Percentiles rank a stretch among this genome's conserved stretches.
phyloP scores from a whole-genome alignment of 2,329 filamentous ascomycete genomes.

The Beauveria caledonica region DNA sequence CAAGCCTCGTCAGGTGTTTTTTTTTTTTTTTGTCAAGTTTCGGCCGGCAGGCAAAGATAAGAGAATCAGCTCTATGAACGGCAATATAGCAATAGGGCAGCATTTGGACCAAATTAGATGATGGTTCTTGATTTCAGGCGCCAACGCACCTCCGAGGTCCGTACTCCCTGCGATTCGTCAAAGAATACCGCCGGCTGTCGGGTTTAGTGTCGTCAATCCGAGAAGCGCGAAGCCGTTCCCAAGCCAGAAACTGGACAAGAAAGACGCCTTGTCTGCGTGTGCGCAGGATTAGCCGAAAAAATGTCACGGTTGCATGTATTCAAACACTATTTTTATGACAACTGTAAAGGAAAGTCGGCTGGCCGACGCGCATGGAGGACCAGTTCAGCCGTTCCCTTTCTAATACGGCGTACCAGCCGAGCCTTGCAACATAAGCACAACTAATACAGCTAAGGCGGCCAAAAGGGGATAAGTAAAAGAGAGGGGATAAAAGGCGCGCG shows the following conservation, averaged over 20 bases:
- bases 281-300: not conserved
- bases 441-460: not conserved
- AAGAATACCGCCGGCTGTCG: not conserved
- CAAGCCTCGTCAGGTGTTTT: not conserved
- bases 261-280: not conserved
- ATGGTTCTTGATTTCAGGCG: not conserved
- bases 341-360: not conserved
- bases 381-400: not conserved
- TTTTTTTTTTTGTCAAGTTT: not conserved
- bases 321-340: not conserved
- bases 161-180: not conserved
- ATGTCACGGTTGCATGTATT: not conserved
- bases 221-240: not conserved
- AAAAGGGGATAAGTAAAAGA: too few species aligned
- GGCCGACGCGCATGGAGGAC: not conserved
- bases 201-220: not conserved
- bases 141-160: not conserved
- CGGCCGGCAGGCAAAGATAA: not conserved
- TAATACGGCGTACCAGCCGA: not conserved
- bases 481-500: not conserved
- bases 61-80: not conserved
- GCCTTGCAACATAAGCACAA: not conserved
- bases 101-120: not conserved
- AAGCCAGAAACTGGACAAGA: not conserved
- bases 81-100: not conserved